phyloP scores from a whole-genome alignment of 352 stramenopile genomes.

The Pythium rhizo-oryzae region DNA sequence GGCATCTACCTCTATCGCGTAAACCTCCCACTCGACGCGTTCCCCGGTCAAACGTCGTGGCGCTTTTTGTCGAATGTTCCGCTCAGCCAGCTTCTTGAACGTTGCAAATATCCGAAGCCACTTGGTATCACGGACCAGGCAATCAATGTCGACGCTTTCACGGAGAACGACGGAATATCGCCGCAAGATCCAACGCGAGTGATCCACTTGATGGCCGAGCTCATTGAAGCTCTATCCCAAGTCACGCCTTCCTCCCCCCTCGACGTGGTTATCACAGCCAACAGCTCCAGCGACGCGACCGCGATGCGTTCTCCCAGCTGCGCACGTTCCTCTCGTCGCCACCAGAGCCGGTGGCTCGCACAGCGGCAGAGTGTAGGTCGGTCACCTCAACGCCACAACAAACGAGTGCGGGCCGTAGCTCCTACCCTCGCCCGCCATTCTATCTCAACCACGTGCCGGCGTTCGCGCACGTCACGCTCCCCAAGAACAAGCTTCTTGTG shows the following conservation, averaged over 20 bases:
- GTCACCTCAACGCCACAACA: no score
- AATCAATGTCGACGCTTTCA: not conserved
- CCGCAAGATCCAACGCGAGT: not conserved
- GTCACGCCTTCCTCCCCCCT: no score
- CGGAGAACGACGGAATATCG: not conserved
- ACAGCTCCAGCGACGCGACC: not conserved
- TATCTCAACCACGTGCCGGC: not conserved
- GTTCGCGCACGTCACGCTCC: not conserved
- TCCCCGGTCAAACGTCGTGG: not conserved
- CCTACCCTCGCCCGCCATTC: not conserved
- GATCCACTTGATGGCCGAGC: constrained; percentile 4
- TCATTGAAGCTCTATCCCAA: no score
- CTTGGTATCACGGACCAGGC: not conserved
- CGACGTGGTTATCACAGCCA: no score
- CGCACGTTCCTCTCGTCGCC: not conserved
- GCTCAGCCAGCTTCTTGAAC: not conserved
- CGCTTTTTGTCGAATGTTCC: not conserved
- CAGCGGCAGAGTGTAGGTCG: not conserved
- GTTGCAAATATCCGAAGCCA: not conserved
- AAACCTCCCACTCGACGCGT: not conserved
- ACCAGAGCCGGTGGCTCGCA: not conserved
- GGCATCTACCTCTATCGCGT: not conserved
- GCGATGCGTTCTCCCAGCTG: not conserved
- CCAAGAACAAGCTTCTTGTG: not conserved
- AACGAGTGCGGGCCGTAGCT: not conserved